Evolutionary conservation across 2,329 filamentous ascomycete species (phyloP).

Genomic region (Botryotinia narcissicola): DNA sequence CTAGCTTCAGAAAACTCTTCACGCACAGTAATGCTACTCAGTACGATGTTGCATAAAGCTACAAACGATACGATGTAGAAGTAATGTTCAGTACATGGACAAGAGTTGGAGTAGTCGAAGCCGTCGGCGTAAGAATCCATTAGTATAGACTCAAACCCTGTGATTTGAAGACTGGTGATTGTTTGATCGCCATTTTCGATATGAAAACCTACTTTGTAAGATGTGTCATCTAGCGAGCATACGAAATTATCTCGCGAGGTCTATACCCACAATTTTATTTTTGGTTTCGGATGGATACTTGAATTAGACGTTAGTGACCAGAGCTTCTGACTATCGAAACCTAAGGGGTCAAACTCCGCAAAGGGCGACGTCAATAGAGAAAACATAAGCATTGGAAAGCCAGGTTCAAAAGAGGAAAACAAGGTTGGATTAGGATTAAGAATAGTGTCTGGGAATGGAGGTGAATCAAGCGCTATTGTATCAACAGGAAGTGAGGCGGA

Average conservation of each 20-base stretch:
- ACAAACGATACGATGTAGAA: background rate
- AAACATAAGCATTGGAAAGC: background rate
- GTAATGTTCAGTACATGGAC: background rate
- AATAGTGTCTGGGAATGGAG: too few species aligned
- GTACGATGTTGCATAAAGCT: background rate
- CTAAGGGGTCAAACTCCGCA: too few species aligned
- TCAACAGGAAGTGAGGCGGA: background rate
- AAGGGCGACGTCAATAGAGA: background rate
- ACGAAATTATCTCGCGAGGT: too few species aligned
- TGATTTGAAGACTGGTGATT: too few species aligned
- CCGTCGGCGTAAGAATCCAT: background rate
- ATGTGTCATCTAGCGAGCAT: too few species aligned
- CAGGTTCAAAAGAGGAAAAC: background rate
- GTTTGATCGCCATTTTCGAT: background rate
- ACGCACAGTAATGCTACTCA: too few species aligned
- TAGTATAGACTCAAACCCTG: background rate
- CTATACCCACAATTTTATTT: background rate
- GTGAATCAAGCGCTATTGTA: background rate
- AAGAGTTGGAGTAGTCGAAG: background rate
- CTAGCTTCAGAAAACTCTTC: background rate
- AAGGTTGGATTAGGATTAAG: background rate
- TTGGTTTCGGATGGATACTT: too few species aligned
- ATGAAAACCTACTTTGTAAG: background rate
- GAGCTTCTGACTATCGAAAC: background rate
- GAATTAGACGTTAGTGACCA: background rate